Evolutionary conservation across 768 basidiomycete species (phyloP).

Genomic region (Podaxis mareebaensis): DNA sequence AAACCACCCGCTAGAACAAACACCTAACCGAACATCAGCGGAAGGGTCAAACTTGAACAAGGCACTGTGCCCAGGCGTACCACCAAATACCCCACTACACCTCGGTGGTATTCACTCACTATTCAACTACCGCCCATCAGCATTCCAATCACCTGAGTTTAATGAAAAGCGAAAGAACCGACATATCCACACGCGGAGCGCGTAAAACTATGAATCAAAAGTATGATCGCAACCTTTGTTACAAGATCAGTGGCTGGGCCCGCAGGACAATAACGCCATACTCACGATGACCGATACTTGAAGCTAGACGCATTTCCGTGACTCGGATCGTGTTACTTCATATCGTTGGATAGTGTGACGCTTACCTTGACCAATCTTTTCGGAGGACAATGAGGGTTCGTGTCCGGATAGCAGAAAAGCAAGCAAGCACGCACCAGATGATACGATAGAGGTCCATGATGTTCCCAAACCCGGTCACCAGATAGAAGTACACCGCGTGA

Average conservation of each 20-base stretch:
- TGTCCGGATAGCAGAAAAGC: background rate
- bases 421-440: conserved; percentile 29
- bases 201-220: conserved; percentile 50
- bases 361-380: conserved; percentile 36
- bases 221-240: conserved; percentile 38
- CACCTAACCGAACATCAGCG: conserved; percentile 24
- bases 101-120: conserved; percentile 28
- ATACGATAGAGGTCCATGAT: conserved; percentile 24
- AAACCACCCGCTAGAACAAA: conserved; percentile 38
- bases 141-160: conserved; percentile 26
- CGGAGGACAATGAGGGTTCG: background rate
- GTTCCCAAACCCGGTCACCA: conserved; percentile 37
- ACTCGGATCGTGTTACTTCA: background rate
- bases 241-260: background rate
- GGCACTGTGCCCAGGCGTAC: conserved; percentile 18
- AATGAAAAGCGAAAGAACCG: conserved; percentile 24
- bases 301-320: conserved; percentile 28
- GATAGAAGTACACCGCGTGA: conserved; percentile 37
- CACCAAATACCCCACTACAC: conserved; percentile 27
- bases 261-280: background rate
- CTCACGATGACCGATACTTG: conserved; percentile 43
- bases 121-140: conserved; percentile 7
- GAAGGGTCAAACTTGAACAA: background rate
- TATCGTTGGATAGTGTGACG: background rate
- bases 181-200: conserved; percentile 49